Percentiles rank a stretch among this genome's conserved stretches.
phyloP scores from a whole-genome alignment of 495 filamentous ascomycete genomes.

The Cetradonia linearis region DNA sequence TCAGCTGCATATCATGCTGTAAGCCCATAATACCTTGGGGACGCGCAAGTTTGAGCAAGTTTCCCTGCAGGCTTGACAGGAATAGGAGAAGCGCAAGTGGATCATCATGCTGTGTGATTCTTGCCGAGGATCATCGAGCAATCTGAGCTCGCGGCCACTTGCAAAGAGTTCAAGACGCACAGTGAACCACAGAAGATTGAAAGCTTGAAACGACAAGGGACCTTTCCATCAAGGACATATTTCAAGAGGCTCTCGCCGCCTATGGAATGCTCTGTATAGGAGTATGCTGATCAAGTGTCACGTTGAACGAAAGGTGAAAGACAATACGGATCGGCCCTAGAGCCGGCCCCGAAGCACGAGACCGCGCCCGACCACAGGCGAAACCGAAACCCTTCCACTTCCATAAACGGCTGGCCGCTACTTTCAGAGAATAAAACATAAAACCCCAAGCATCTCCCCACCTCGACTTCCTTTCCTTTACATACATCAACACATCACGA shows the following conservation, averaged over 20 bases:
- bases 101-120: not conserved
- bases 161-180: not conserved
- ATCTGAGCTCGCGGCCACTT: not conserved
- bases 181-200: not conserved
- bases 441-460: not conserved
- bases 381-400: no score
- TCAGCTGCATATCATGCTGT: not conserved
- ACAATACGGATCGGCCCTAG: not conserved
- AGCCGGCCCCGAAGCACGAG: not conserved
- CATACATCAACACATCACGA: not conserved
- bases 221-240: not conserved
- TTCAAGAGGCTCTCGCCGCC: not conserved
- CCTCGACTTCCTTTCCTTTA: not conserved
- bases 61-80: not conserved
- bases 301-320: not conserved
- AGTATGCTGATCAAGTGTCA: not conserved
- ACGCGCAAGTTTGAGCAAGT: slow-evolving; percentile 11
- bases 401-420: not conserved
- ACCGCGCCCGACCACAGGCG: not conserved
- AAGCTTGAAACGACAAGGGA: not conserved
- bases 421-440: not conserved
- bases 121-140: not conserved
- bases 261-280: not conserved
- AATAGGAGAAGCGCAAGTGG: not conserved
- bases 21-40: not conserved